Evolutionary conservation across 2,329 filamentous ascomycete genomes (phyloP).

Genomic region (Cladophialophora psammophila): DNA sequence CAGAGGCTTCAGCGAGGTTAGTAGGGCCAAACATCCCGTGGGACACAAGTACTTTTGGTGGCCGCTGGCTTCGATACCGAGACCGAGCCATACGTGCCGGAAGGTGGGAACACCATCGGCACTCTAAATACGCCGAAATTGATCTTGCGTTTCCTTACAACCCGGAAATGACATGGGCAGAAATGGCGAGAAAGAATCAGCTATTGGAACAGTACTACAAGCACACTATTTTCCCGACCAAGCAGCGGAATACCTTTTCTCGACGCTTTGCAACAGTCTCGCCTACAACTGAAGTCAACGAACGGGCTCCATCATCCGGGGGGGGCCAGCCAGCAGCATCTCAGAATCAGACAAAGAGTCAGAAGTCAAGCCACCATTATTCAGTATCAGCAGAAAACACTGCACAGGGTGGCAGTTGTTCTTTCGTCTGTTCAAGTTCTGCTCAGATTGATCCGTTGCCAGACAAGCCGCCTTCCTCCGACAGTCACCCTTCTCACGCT

Average conservation of each 20-base stretch:
- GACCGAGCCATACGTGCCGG: constrained; percentile 32
- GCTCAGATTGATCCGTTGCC: background rate
- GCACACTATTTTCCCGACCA: background rate
- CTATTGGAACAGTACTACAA: constrained; percentile 28
- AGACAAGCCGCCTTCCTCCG: background rate
- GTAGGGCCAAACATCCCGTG: constrained; percentile 21
- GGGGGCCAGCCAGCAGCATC: background rate
- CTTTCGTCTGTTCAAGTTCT: constrained; percentile 5
- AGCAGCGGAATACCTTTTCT: background rate
- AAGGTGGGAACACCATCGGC: constrained; percentile 10
- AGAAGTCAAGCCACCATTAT: background rate
- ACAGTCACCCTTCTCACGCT: constrained; percentile 15
- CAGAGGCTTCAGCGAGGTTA: background rate
- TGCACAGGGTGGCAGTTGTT: background rate
- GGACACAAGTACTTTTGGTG: constrained; percentile 29
- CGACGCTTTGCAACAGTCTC: constrained; percentile 1
- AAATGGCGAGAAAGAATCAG: constrained; percentile 30
- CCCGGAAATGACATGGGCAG: constrained; percentile 28
- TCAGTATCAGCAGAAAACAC: background rate
- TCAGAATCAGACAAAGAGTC: background rate
- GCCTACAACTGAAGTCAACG: background rate
- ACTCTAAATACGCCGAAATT: constrained; percentile 13
- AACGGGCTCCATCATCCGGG: background rate
- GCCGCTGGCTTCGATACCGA: constrained; percentile 32
- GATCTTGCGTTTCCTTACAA: constrained; percentile 34